phyloP scores from a whole-genome alignment of 208 protist species.

The Trichomonas tenax region DNA sequence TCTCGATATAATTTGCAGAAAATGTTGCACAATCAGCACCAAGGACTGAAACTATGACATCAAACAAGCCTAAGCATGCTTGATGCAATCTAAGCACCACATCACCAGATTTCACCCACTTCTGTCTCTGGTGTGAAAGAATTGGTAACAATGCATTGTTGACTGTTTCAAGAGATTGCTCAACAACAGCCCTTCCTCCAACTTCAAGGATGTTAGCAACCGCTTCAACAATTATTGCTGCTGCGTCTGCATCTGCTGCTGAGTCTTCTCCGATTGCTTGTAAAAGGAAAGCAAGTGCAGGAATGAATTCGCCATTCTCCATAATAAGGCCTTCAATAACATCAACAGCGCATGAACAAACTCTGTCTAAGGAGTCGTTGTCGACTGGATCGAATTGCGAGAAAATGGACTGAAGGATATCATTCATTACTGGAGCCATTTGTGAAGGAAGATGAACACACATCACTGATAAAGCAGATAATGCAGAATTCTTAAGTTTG shows the following conservation, averaged over 20 bases:
- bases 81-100: background rate
- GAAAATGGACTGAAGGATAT: background rate
- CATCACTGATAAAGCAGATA: background rate
- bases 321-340: background rate
- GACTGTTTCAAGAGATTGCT: background rate
- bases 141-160: background rate
- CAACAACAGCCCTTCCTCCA: background rate
- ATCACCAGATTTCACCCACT: background rate
- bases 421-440: background rate
- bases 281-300: background rate
- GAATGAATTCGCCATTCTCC: background rate
- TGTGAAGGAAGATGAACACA: background rate
- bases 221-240: background rate
- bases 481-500: background rate
- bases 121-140: background rate
- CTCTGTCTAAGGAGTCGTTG: background rate
- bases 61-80: background rate
- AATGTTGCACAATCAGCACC: background rate
- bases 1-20: background rate
- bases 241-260: background rate
- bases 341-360: background rate
- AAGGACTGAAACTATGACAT: background rate
- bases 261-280: background rate
- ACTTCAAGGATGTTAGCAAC: background rate
- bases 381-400: background rate